Percentiles rank a stretch among this genome's conserved stretches.
Evolutionary conservation across 2,329 filamentous ascomycete genomes (phyloP).

Genomic region (Epichloe gansuensis): DNA sequence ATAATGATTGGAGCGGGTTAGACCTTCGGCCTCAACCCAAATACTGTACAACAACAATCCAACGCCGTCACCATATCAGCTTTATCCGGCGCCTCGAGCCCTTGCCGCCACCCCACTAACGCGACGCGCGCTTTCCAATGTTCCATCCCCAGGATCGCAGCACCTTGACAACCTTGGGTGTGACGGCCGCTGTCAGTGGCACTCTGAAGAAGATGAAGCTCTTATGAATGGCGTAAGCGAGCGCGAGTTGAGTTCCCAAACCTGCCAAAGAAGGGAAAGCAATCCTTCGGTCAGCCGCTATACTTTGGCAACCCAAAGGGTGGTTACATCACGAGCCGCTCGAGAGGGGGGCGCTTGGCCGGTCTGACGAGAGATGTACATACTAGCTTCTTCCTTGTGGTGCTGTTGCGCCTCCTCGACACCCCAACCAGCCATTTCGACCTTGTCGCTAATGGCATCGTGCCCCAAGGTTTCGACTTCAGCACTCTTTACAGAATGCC

Average conservation of each 20-base stretch:
- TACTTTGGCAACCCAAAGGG: not conserved
- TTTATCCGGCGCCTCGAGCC: not conserved
- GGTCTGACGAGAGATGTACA: slow-evolving; percentile 24
- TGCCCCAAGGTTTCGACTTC: slow-evolving; percentile 31
- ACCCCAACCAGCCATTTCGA: slow-evolving; percentile 44
- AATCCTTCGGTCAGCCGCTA: slow-evolving; percentile 11
- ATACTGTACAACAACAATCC: slow-evolving; percentile 5
- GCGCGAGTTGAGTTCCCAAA: slow-evolving; percentile 67
- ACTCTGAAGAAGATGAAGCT: slow-evolving; percentile 95
- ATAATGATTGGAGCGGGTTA: not conserved
- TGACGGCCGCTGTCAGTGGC: slow-evolving; percentile 77
- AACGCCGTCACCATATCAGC: not conserved
- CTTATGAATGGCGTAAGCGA: slow-evolving; percentile 96
- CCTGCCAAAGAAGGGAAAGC: slow-evolving; percentile 25
- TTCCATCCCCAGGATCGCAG: slow-evolving; percentile 86
- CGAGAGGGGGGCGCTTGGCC: not conserved
- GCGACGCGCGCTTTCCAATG: slow-evolving; percentile 58
- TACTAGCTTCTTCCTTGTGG: slow-evolving; percentile 60
- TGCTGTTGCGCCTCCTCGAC: slow-evolving; percentile 49
- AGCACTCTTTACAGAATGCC: slow-evolving; percentile 32
- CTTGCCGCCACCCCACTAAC: not conserved
- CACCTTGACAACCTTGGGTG: slow-evolving; percentile 86
- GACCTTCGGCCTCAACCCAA: not conserved
- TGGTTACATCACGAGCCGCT: not conserved
- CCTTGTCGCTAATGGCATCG: slow-evolving; percentile 30